These are phyloP conservation scores for Ophiostoma himal-ulmi DNA, from an alignment of 2,329 filamentous ascomycete genomes.

Conservation along the genomic window DNA sequence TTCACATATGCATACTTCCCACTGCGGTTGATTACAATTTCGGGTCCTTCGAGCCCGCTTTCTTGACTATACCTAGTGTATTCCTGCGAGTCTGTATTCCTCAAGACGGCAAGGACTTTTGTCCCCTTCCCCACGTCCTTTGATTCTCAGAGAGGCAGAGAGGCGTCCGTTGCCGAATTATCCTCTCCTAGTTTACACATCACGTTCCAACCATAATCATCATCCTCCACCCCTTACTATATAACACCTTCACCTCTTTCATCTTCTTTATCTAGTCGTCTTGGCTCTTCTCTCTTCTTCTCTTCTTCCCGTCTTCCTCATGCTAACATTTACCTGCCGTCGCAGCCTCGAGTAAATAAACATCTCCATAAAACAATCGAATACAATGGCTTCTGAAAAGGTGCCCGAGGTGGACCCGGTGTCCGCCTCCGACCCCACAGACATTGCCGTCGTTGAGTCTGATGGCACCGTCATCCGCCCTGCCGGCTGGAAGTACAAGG, in stretches of 20 bases:
- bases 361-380: not conserved
- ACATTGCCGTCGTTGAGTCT: conserved; percentile 15
- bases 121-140: not conserved
- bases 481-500: conserved; percentile 62
- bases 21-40: not conserved
- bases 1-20: not conserved
- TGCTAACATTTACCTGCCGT: not conserved
- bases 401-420: conserved; percentile 18
- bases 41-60: conserved; percentile 1
- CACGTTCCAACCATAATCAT: not conserved
- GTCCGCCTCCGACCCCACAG: not conserved
- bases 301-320: too few species aligned
- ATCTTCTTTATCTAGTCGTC: too few species aligned
- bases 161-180: not conserved
- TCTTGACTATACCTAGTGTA: not conserved
- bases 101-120: too few species aligned
- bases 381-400: conserved; percentile 24
- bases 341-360: not conserved
- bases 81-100: not conserved
- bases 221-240: not conserved
- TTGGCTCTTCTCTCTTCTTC: not conserved
- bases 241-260: not conserved
- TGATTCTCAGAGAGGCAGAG: not conserved
- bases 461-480: conserved; percentile 35
- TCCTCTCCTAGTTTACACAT: not conserved